Percentiles rank a stretch among this genome's conserved stretches.
These are phyloP conservation scores for Leptographium lundbergii DNA, from an alignment of 2,329 filamentous ascomycete genomes.

Conservation along the genomic window DNA sequence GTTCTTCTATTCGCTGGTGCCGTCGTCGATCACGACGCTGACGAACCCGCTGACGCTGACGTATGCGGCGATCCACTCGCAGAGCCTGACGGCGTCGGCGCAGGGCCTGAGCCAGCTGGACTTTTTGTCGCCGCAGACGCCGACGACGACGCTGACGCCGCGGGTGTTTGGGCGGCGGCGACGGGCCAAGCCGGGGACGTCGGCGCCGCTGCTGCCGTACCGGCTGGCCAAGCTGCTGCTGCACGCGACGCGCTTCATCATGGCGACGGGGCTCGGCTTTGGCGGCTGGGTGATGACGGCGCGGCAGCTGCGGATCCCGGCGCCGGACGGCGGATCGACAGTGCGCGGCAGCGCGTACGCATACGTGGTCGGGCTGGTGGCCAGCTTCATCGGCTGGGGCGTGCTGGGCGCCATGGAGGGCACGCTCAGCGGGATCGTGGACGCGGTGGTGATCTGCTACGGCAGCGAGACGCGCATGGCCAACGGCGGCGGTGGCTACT, in stretches of 20 bases:
- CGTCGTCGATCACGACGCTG: constrained; percentile 70
- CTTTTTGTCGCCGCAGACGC: constrained; percentile 60
- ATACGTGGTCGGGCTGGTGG: constrained; percentile 85
- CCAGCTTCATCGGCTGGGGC: constrained; percentile 89
- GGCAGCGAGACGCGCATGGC: constrained; percentile 69
- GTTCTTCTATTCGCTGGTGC: constrained; percentile 58
- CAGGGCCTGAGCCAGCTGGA: constrained; percentile 70
- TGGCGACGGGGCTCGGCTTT: constrained; percentile 81
- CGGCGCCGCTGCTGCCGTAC: constrained; percentile 60
- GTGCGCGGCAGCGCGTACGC: constrained; percentile 79
- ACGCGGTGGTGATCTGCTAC: constrained; percentile 87
- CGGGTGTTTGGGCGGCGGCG: constrained; percentile 27
- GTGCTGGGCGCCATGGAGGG: constrained; percentile 85
- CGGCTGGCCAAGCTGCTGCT: constrained; percentile 82
- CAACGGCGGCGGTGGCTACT: constrained; percentile 62
- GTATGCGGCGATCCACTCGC: constrained; percentile 86
- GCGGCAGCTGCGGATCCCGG: constrained; percentile 54
- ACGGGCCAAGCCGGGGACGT: constrained; percentile 18
- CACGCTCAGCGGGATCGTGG: constrained; percentile 73
- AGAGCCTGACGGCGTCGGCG: constrained; percentile 65
- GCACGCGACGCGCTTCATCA: constrained; percentile 81
- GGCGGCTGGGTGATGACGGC: constrained; percentile 95
- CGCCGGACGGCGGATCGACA: constrained; percentile 29
- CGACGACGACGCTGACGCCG: constrained; percentile 59
- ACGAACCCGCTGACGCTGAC: constrained; percentile 89